Base-by-base conservation (phyloP, 805 yeast genomes). In the Suhomyces emberorum region DNA sequence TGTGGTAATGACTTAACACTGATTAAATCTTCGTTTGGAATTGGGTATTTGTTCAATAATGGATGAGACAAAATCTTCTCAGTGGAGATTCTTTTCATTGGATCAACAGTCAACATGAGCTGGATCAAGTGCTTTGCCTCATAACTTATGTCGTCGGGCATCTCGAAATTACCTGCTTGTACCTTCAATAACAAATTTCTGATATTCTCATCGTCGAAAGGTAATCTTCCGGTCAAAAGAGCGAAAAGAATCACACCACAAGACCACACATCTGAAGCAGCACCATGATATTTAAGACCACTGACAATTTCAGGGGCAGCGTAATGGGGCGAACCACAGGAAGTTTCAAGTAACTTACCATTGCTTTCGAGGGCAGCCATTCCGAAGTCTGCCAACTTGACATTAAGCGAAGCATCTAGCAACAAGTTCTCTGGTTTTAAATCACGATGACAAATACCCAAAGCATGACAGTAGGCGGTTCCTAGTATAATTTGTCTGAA, bases 281-380 rank as follows among this genome's bases (percentile, higher is more conserved):
- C 81, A 14, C 95, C 95, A 58, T 84, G 88, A 52, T 85, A 85
- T 37, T 77, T 76, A 50, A 76, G 74, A 12, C 93, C 91, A 50
- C 80, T 73, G 14, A 85, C 91, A 44, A 85, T 84, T 60, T 85
- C 95, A 0, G 95, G 95, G 2, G 95, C 85, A 5, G 93, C 93
- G 58, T 85, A 85, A 63, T 85, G 95, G 14, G 95, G 95, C 15
- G 89, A 82, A 3, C 95, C 95, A 65, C 95, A 85, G 11, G 87
- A 79, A 4, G 95, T 85, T 57, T 83, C 88, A 35, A 85, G 65
- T 37, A 85, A 62, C 55, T 76, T 76, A 36, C 81, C 86, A 38
- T 77, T 77, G 43, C 79, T 73, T 55, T 85, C 91, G 42, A 85
- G 65, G 15, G 93, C 93, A 18, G 95, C 95, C 95, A 85, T 85